Conservation (phyloP, 805 yeast species). For the Millerago galiae region DNA sequence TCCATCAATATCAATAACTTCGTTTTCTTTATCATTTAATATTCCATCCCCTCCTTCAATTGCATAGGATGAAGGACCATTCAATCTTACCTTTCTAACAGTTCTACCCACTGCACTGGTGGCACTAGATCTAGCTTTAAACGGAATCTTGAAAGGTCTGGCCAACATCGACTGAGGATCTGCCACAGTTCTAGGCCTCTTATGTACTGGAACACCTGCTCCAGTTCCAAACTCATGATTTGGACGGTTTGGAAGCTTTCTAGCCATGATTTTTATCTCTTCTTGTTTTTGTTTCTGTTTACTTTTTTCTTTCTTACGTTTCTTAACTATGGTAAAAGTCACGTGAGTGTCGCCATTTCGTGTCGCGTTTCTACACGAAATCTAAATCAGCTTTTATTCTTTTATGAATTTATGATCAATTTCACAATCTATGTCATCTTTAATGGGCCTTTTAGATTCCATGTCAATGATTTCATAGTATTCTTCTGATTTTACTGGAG, state of each 20-base stretch:
- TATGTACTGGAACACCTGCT: slow-evolving; percentile 54
- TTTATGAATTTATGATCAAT: slow-evolving; percentile 18
- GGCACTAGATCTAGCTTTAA: slow-evolving; percentile 27
- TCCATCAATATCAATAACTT: slow-evolving; percentile 28
- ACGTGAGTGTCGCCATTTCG: slow-evolving; percentile 6
- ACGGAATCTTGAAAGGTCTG: slow-evolving; percentile 67
- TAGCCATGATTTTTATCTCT: slow-evolving; percentile 25
- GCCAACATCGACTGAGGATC: slow-evolving; percentile 48
- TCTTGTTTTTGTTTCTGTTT: neutral
- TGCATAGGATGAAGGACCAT: slow-evolving; percentile 35
- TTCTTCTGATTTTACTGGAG: slow-evolving; percentile 40
- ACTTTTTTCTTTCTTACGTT: slow-evolving; percentile 7
- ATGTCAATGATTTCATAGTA: slow-evolving; percentile 33
- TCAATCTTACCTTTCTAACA: slow-evolving; percentile 27
- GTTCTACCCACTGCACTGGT: slow-evolving; percentile 15
- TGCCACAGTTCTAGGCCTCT: slow-evolving; percentile 46
- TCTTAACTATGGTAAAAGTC: neutral
- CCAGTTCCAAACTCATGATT: slow-evolving; percentile 57
- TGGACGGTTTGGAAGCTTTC: slow-evolving; percentile 36
- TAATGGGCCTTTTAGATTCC: slow-evolving; percentile 24
- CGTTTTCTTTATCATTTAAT: slow-evolving; percentile 29
- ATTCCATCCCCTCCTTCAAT: slow-evolving; percentile 27
- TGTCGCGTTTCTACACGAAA: neutral
- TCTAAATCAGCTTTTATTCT: neutral
- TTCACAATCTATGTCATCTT: slow-evolving; percentile 30